Evolutionary conservation across 305 asterid genomes (phyloP).

Genomic region (Plantago coronopus): DNA sequence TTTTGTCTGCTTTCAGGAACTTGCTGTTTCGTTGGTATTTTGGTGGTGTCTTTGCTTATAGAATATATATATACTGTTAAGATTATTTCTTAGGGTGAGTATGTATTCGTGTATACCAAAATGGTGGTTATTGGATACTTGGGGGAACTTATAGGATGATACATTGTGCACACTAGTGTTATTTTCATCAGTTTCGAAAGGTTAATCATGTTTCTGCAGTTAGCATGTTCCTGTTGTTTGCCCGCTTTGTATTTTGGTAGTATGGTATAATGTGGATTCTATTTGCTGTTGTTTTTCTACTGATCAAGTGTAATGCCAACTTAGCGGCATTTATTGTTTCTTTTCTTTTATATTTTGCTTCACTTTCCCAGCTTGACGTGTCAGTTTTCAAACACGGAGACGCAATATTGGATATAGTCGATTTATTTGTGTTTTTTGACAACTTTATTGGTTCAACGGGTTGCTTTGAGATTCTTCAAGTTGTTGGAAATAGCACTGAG

Average conservation of each 20-base stretch:
- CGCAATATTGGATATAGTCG: not conserved
- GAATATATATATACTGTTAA: no score
- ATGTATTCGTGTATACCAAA: slow-evolving; percentile 1
- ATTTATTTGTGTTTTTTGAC: no score
- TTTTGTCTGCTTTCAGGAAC: no score
- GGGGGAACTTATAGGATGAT: not conserved
- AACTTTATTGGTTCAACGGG: not conserved
- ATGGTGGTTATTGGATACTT: slow-evolving; percentile 1
- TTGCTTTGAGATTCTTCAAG: not conserved
- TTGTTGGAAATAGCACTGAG: not conserved
- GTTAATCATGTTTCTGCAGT: not conserved
- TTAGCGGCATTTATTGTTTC: not conserved
- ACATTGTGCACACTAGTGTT: not conserved
- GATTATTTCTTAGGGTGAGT: no score
- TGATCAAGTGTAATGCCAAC: slow-evolving; percentile 14
- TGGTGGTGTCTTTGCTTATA: not conserved
- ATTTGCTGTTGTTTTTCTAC: slow-evolving; percentile 16
- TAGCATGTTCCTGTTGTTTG: not conserved
- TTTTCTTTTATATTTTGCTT: not conserved
- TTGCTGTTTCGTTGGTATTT: not conserved
- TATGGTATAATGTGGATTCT: slow-evolving; percentile 12
- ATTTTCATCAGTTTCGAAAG: not conserved
- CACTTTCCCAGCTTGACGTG: not conserved
- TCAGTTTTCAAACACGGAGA: not conserved
- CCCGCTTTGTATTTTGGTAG: slow-evolving; percentile 2